These are phyloP conservation scores for Aureobasidium subglaciale DNA, from an alignment of 2,329 filamentous ascomycete genomes.

Conservation along the genomic window DNA sequence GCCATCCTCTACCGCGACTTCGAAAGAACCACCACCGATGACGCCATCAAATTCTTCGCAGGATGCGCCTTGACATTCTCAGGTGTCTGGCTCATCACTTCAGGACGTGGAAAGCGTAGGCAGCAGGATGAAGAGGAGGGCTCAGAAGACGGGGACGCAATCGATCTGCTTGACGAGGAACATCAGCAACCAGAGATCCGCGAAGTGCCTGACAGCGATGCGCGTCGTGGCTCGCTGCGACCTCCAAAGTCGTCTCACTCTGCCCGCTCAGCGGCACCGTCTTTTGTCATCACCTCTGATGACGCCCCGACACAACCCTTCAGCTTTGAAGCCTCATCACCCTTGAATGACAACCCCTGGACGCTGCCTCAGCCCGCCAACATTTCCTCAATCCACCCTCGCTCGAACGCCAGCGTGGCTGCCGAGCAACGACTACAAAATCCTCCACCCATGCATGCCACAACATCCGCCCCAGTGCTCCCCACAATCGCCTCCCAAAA, in stretches of 20 bases:
- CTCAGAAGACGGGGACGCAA: conserved; percentile 35
- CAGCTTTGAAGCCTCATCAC: conserved; percentile 14
- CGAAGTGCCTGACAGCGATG: conserved; percentile 19
- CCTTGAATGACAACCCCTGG: conserved; percentile 6
- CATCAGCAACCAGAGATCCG: conserved; percentile 23
- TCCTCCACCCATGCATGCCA: conserved; percentile 29
- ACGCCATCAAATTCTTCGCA: conserved; percentile 77
- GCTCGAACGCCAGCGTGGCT: conserved; percentile 20
- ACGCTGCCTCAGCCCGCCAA: conserved; percentile 20
- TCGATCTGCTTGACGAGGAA: conserved; percentile 37
- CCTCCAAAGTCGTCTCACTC: conserved; percentile 15
- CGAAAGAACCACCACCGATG: conserved; percentile 66
- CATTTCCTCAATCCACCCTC: conserved; percentile 26
- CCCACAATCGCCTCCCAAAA: conserved; percentile 21
- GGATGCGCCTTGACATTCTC: conserved; percentile 90
- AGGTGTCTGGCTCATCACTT: conserved; percentile 96
- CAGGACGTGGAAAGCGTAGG: conserved; percentile 58
- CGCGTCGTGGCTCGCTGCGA: not conserved
- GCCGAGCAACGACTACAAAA: conserved; percentile 17
- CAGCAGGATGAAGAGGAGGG: conserved; percentile 42
- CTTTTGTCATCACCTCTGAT: conserved; percentile 20
- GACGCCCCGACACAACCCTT: conserved; percentile 4
- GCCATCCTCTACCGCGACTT: conserved; percentile 93
- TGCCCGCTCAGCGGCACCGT: conserved; percentile 18
- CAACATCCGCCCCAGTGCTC: conserved; percentile 28